Conservation (phyloP, 306 rosid species). For the Sesbania bispinosa region DNA sequence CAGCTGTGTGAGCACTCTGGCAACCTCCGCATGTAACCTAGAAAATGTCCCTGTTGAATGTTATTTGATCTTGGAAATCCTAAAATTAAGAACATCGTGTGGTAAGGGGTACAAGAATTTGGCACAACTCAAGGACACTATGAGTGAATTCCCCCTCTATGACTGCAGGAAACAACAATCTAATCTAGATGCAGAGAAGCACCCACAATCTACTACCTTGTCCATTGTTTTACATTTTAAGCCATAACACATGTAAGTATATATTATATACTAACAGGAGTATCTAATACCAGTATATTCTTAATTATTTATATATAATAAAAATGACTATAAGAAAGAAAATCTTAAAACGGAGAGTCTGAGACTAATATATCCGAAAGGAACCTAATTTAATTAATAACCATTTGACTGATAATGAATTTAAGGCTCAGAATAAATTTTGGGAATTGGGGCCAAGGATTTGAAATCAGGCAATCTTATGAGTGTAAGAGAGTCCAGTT, state of each 20-base stretch:
- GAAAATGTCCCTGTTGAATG: constrained; percentile 31
- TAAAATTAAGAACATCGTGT: constrained; percentile 2
- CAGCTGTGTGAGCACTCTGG: constrained; percentile 96
- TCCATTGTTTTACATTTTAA: neutral
- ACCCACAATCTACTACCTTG: neutral
- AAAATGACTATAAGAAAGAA: neutral
- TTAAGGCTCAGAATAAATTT: neutral
- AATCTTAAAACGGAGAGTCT: neutral
- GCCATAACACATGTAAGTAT: neutral
- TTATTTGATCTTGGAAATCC: constrained; percentile 31
- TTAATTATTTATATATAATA: neutral
- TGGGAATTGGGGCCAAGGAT: neutral
- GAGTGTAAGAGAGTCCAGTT: neutral
- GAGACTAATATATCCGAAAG: neutral
- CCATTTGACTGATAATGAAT: neutral
- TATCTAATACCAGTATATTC: neutral
- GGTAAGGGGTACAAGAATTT: neutral
- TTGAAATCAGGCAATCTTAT: neutral
- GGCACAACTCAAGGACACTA: neutral
- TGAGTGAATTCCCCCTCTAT: neutral
- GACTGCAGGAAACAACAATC: neutral
- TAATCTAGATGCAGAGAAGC: constrained; percentile 1
- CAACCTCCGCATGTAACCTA: constrained; percentile 99
- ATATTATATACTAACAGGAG: neutral
- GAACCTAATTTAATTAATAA: neutral